Evolutionary conservation across 345 rosid species (phyloP).

Genomic region (Aquilaria sinensis): DNA sequence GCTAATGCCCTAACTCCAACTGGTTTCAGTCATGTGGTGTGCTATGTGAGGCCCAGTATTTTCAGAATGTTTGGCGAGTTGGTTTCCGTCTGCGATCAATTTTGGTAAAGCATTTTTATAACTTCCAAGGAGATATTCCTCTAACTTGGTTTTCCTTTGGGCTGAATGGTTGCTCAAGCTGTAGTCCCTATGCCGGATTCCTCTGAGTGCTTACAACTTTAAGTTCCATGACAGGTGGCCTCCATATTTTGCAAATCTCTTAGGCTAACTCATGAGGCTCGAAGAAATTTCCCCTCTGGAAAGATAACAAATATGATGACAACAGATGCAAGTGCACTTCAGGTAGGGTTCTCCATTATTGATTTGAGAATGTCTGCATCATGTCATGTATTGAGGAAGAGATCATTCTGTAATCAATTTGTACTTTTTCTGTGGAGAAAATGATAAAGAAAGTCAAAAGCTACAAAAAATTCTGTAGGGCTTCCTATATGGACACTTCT

Average conservation of each 20-base stretch:
- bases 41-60: conserved; percentile 73
- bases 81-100: conserved; percentile 91
- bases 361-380: too few species aligned
- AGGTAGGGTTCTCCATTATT: conserved; percentile 34
- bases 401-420: too few species aligned
- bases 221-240: conserved; percentile 52
- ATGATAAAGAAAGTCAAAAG: too few species aligned
- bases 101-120: conserved; percentile 48
- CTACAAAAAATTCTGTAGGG: too few species aligned
- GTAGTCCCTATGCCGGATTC: conserved; percentile 1
- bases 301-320: conserved; percentile 95
- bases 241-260: conserved; percentile 87
- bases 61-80: conserved; percentile 78
- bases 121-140: background rate
- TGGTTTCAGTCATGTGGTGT: conserved; percentile 63
- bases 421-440: too few species aligned
- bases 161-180: background rate
- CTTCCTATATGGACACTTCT: too few species aligned
- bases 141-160: background rate
- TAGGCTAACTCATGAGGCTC: conserved; percentile 80
- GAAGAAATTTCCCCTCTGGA: conserved; percentile 79
- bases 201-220: conserved; percentile 7
- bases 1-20: conserved; percentile 1
- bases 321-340: conserved; percentile 88
- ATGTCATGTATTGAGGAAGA: too few species aligned